Base-by-base conservation (phyloP, 129 eudicot genomes). In the Sambucus nigra region DNA sequence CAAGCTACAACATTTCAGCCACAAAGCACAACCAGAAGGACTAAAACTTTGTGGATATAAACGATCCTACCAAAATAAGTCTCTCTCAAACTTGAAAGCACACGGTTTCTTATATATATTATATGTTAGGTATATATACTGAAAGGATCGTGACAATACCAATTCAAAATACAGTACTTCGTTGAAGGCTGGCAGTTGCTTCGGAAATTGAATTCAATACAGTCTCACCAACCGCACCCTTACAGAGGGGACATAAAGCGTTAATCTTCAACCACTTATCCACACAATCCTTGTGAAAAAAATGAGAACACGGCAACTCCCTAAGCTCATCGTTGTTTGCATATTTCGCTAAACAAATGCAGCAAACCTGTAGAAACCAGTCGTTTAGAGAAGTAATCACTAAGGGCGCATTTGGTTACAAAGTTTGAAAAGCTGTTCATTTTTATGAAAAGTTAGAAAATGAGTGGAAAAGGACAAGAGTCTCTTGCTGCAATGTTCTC, bases 221-320 rank as follows among this genome's bases (percentile, higher is more conserved):
- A 60, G 76, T 80, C 53, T 84, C 95, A 59, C 97, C 95, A 24
- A 88, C 97, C 70, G 84, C 97, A 24, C 68, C 83, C 78, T 88
- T 88, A 57, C 97, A 88, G 52, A 88, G 94, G 27, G 97, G 97
- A 58, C 97, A 88, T 2, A 80, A 48, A 5, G 87, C 87, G 28
- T 88, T 84, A 59, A 88, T 84, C 71, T 84, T 84, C 53, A 88
- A 80, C 97, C 97, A 88, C 64, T 88, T 88, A 59, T 88, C 97
- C 25, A 88, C 95, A 28, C 97, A 88, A 22, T 84, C 97, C 38
- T 73, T 84, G 79, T 88, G 97, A 53, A 88, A 84, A 67, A 88
- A 75, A 66, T 88, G 97, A 27, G 79, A 57, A 64, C 97, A 88
- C 14, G 92, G 92, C 62, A 88, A 58, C 65, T 88, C 97, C 67